Percentiles rank a stretch among this genome's conserved stretches.
Conservation (phyloP, 257 asterid genomes). For the Solanum lycopersicoides region DNA sequence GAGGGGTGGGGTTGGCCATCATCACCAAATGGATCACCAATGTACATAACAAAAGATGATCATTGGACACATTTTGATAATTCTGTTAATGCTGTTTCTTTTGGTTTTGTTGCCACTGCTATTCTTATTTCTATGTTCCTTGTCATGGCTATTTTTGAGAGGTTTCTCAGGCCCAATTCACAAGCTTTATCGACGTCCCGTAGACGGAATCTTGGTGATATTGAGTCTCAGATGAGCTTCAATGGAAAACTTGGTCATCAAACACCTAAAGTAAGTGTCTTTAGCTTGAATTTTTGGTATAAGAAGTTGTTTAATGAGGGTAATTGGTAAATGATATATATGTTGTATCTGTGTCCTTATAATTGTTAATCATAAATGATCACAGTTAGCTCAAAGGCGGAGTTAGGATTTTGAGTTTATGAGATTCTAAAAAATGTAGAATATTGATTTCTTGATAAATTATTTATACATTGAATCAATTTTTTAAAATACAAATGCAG, state of each 20-base stretch:
- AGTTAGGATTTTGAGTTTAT: not conserved
- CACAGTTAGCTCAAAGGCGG: not conserved
- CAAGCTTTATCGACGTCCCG: constrained; percentile 33
- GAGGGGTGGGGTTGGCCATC: constrained; percentile 62
- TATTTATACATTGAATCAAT: not conserved
- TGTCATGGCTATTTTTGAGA: constrained; percentile 86
- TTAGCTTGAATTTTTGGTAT: not conserved
- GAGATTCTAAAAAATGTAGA: not conserved
- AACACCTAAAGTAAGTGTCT: constrained; percentile 58
- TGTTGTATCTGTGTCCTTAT: not conserved
- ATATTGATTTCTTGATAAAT: not conserved
- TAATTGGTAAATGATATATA: not conserved
- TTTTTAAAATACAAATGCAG: not conserved
- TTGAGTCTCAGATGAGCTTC: constrained; percentile 47
- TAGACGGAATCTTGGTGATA: constrained; percentile 24
- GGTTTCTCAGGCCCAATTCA: constrained; percentile 55
- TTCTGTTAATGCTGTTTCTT: constrained; percentile 81
- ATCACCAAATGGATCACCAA: constrained; percentile 42
- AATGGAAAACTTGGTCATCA: constrained; percentile 42
- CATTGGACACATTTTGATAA: constrained; percentile 89
- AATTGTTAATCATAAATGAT: not conserved
- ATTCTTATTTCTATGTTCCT: constrained; percentile 88
- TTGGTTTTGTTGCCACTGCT: constrained; percentile 94
- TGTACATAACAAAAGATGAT: constrained; percentile 46
- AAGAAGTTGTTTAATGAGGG: not conserved